Conservation (phyloP, 139 green algal genomes). For the Micractinium sp. region DNA sequence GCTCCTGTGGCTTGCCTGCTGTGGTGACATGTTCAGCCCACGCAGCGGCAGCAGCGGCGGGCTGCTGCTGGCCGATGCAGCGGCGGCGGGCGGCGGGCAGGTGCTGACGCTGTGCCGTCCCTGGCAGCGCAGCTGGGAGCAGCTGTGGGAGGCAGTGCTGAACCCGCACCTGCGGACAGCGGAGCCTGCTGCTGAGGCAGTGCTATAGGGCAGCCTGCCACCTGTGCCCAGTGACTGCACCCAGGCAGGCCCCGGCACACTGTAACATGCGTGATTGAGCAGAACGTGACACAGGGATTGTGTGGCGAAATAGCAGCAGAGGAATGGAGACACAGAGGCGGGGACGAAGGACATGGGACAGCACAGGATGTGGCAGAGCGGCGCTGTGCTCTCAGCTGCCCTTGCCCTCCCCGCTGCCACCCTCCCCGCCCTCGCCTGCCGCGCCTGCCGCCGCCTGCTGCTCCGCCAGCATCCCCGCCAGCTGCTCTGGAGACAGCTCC, state of each 20-base stretch:
- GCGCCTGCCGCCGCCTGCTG: not conserved
- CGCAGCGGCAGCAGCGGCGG: conserved; percentile 46
- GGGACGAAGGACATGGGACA: no score
- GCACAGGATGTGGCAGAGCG: no score
- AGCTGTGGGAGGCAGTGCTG: conserved; percentile 13
- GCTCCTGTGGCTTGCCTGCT: conserved; percentile 67
- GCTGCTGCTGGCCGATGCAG: conserved; percentile 40
- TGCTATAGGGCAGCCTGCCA: not conserved
- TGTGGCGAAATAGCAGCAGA: no score
- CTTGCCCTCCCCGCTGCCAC: not conserved
- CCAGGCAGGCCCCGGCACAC: not conserved
- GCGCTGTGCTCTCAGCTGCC: not conserved
- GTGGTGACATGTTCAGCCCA: conserved; percentile 62
- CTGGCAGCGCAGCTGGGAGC: conserved; percentile 6
- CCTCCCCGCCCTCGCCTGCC: not conserved
- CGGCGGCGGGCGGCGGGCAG: not conserved
- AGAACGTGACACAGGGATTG: no score
- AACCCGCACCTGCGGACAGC: conserved; percentile 12
- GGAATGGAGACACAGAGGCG: no score
- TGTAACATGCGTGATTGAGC: not conserved
- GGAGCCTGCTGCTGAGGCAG: not conserved
- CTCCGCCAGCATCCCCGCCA: not conserved
- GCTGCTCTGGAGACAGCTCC: not conserved
- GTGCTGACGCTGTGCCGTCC: conserved; percentile 25
- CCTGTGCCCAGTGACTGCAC: no score